A percentile compares a stretch with the other conserved stretches of the same genome.
These are phyloP conservation scores for Talaromyces albobiverticillius DNA, from an alignment of 2,329 filamentous ascomycete species.

Conservation along the genomic window DNA sequence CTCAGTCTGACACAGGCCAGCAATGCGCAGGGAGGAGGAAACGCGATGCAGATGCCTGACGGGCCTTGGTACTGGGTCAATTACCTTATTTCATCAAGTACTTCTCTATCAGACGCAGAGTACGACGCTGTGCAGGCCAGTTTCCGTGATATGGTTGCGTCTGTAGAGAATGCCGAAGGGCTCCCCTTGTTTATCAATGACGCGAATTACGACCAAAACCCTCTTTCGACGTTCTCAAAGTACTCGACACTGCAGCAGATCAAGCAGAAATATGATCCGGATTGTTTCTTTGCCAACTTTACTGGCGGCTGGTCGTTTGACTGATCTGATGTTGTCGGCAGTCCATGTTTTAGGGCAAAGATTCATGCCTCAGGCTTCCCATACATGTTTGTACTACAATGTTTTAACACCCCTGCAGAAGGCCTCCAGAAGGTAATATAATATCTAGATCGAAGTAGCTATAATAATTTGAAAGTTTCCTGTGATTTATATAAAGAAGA, in stretches of 20 bases:
- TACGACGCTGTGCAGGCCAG: conserved; percentile 29
- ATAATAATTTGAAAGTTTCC: too few species aligned
- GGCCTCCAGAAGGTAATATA: too few species aligned
- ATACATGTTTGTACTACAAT: too few species aligned
- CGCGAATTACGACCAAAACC: conserved; percentile 33
- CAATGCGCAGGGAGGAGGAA: conserved; percentile 28
- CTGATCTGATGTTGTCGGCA: conserved; percentile 11
- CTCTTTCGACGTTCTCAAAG: conserved; percentile 27
- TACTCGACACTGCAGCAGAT: conserved; percentile 33
- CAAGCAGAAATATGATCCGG: conserved; percentile 41
- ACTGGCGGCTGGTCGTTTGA: conserved; percentile 30
- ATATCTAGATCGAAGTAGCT: too few species aligned
- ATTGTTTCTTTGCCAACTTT: conserved; percentile 26
- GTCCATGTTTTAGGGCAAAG: not conserved
- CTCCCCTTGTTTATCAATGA: conserved; percentile 31
- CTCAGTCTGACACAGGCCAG: conserved; percentile 31
- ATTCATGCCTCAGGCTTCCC: not conserved
- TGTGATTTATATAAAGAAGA: too few species aligned
- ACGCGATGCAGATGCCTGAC: conserved; percentile 35
- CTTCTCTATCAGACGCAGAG: conserved; percentile 20
- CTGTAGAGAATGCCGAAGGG: conserved; percentile 24
- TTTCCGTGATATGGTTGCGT: conserved; percentile 29
- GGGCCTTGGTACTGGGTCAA: conserved; percentile 33
- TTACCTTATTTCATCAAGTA: conserved; percentile 26
- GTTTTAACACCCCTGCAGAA: too few species aligned